Evolutionary conservation across 148 eudicot genomes (phyloP), one percentile per base, ranked within the genome.

Genomic region (Pouteria glomerata): DNA sequence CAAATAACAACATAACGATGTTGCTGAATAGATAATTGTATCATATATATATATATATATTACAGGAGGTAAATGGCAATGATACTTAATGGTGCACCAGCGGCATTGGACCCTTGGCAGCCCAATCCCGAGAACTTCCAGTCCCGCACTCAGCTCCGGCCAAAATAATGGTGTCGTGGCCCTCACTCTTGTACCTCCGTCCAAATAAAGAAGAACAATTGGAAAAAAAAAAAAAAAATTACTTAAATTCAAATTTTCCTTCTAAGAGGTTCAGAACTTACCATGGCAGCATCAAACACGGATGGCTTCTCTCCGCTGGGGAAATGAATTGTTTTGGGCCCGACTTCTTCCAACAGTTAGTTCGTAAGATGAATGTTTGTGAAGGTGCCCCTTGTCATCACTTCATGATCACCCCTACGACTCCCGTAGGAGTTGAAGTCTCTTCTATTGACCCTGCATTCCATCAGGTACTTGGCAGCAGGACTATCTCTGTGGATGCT

Each of bases 121-220:
- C 73, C 73, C 73, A 70, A 29, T 57, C 51, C 63, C 37, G 62
- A 27, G 73, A 69, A 39, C 63, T 69, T 53, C 62, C 63, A 4
- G 63, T 69, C 23, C 63, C 51, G 14, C 56, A 70, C 16, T 57
- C 73, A 3, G 62, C 63, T 0, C 73, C 53, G 4, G 47, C 73
- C 73, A 70, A 70, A 27, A 70, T 57, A 35, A 55, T 55, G 63
- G 73, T 55, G 56, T 56, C 73, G 23, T 70, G 24, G n/a, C 37
- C 63, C 30, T 56, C 73, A 56, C 31, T 42, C 51, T 70, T 70
- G 51, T 70, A 55, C 35, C 39, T 39, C 73, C 56, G 61, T 55
- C 35, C 19, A 3, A 14, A 52, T 11, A 35, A 3, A 10, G 14
- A 50, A 15, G 30, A 55, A 55, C 14, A 68, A 34, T 33, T 13